Percentiles rank a stretch among this genome's conserved stretches.
Evolutionary conservation across 2,329 filamentous ascomycete species (phyloP).

Genomic region (Epichloe aotearoae): DNA sequence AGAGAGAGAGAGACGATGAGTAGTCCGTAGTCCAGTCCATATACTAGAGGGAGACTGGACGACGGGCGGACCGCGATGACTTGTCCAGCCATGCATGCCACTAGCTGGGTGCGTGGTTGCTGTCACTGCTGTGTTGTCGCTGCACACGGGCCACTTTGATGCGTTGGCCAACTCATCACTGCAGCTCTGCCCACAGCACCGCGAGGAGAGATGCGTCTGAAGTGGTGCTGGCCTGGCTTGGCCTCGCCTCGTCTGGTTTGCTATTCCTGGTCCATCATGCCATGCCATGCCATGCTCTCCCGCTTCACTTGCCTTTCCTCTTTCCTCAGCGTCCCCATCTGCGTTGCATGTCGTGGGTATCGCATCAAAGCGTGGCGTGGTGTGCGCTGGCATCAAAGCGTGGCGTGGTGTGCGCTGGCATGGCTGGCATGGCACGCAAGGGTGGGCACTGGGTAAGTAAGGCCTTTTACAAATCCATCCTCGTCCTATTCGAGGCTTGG

Average conservation of each 20-base stretch:
- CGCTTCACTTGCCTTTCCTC: constrained; percentile 2
- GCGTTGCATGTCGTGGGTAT: not conserved
- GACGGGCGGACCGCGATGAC: not conserved
- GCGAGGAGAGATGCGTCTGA: constrained; percentile 4
- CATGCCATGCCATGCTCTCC: not conserved
- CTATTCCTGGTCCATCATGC: not conserved
- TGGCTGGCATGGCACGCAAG: not conserved
- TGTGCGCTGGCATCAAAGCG: not conserved
- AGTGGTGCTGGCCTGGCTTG: not conserved
- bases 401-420: not conserved
- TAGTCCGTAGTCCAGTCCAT: too few species aligned
- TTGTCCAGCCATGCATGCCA: not conserved
- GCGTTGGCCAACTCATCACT: constrained; percentile 29
- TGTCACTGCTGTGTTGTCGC: constrained; percentile 8
- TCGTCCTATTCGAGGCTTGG: not conserved
- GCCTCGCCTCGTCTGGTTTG: not conserved
- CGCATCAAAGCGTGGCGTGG: not conserved
- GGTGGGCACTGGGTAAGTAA: too few species aligned
- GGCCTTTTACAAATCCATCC: not conserved
- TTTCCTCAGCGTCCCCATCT: not conserved
- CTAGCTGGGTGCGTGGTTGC: not conserved
- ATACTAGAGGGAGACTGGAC: not conserved
- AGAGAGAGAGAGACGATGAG: not conserved
- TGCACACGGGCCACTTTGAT: constrained; percentile 29
- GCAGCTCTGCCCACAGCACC: constrained; percentile 23